Evolutionary conservation across 2,329 filamentous ascomycete genomes (phyloP), one percentile per base, ranked within the genome.

Genomic region (Trichophyton benhamiae): DNA sequence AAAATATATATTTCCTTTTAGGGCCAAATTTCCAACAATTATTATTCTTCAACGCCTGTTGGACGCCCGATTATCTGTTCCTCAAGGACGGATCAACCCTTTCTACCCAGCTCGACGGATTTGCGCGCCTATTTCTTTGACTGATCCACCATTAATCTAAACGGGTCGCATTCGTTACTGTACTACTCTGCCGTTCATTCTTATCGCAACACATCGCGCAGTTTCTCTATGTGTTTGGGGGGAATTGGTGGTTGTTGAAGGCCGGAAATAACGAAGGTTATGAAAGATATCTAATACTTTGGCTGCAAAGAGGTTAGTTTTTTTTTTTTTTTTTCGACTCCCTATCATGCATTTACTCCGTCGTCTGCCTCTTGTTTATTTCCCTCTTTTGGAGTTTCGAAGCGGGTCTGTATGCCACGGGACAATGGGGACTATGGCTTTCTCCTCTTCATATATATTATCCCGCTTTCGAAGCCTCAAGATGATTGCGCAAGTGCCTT

Each of bases 61-160:
- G 52, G 52, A 17, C 17, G 15, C 8, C 22, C 30, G 11, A 20
- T 25, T 13, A 13, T 36, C 27, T 52, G 6, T 52, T 27, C 13
- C 11, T n/a, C 22, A 11, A 52, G 20, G 44, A 20, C 44, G 20
- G 46, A 52, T 25, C 22, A 15, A 22, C n/a, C 42, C 7, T 4
- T 4, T 48, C 20, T 20, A 25, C 46, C 46, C 46, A 52, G 11
- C 46, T 52, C 46, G 20, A 30, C 46, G 52, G 30, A 55, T 33
- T 55, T n/a, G 52, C 52, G 52, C 52, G 52, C n/a, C 52, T 36
- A 55, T 55, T 55, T 55, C 52, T 55, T 55, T 55, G 52, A 55
- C 17, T 13, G n/a, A 55, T 36, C 25, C 52, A 27, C 52, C 30
- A 36, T 55, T 15, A 15, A 27, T 9, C 15, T n/a, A 30, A 38